Percentiles rank a stretch among this genome's conserved stretches.
phyloP scores from a whole-genome alignment of 208 protist species.

The Vickermania spadyakhi region DNA sequence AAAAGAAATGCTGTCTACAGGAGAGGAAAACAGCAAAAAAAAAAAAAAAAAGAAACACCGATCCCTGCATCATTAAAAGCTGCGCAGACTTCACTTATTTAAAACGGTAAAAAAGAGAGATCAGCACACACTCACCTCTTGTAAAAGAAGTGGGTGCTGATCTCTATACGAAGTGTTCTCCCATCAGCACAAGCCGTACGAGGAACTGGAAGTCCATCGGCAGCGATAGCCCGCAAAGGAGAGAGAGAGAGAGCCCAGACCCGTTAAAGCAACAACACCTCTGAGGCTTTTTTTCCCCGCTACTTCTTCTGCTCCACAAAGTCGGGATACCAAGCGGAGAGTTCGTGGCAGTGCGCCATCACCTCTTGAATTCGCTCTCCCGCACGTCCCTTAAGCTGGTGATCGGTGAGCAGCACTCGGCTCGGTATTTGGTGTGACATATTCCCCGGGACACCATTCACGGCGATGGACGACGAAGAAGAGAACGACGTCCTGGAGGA shows the following conservation, averaged over 20 bases:
- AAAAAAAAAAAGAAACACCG: background rate
- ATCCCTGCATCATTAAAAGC: background rate
- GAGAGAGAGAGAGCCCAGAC: no score
- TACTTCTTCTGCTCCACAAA: no score
- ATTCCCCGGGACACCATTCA: no score
- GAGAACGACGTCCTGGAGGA: no score
- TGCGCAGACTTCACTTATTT: background rate
- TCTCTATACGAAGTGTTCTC: conserved; percentile 4
- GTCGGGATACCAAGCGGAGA: no score
- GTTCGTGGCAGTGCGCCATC: no score
- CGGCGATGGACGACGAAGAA: no score
- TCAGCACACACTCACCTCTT: conserved; percentile 7
- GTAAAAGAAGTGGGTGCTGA: conserved; percentile 8
- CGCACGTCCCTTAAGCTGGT: background rate
- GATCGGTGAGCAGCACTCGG: conserved; percentile 28
- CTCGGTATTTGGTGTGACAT: conserved; percentile 27
- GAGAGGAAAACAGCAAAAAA: conserved; percentile 5
- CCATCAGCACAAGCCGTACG: background rate
- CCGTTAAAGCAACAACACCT: no score
- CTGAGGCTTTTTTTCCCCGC: no score
- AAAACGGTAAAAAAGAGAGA: conserved; percentile 9
- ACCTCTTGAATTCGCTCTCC: background rate
- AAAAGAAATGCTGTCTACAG: background rate
- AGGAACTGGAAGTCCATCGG: no score
- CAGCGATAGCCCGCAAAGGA: no score